phyloP scores from a whole-genome alignment of 306 rosid species.

The Myrica gale region DNA sequence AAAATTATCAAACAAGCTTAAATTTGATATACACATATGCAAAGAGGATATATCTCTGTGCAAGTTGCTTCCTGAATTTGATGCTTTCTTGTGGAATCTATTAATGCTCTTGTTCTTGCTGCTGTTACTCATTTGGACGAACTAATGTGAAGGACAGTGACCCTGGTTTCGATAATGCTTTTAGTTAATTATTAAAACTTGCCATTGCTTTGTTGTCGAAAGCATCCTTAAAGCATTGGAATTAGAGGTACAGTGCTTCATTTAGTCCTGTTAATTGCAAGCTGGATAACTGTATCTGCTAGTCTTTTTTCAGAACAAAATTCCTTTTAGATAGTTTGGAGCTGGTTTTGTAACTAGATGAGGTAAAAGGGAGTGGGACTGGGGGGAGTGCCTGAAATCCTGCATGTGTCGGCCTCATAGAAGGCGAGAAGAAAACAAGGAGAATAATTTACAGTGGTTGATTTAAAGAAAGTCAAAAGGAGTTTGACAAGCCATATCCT shows the following conservation, averaged over 20 bases:
- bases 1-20: too few species aligned
- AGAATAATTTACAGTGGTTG: not conserved
- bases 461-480: not conserved
- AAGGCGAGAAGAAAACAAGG: not conserved
- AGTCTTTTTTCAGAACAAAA: not conserved
- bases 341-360: not conserved
- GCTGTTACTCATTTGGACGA: not conserved
- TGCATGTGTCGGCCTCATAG: not conserved
- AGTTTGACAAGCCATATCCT: not conserved
- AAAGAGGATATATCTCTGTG: not conserved
- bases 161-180: not conserved
- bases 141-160: not conserved
- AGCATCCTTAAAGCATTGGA: not conserved
- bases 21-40: not conserved
- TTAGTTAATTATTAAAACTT: not conserved
- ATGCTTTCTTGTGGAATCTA: not conserved
- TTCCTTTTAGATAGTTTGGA: not conserved
- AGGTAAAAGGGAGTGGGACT: not conserved
- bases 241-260: not conserved
- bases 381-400: not conserved
- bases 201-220: not conserved
- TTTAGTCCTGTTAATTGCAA: not conserved
- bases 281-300: not conserved
- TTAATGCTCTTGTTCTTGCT: not conserved
- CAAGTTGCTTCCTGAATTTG: not conserved